Conservation (phyloP, 352 stramenopile species). For the Lagenidium sp. region DNA sequence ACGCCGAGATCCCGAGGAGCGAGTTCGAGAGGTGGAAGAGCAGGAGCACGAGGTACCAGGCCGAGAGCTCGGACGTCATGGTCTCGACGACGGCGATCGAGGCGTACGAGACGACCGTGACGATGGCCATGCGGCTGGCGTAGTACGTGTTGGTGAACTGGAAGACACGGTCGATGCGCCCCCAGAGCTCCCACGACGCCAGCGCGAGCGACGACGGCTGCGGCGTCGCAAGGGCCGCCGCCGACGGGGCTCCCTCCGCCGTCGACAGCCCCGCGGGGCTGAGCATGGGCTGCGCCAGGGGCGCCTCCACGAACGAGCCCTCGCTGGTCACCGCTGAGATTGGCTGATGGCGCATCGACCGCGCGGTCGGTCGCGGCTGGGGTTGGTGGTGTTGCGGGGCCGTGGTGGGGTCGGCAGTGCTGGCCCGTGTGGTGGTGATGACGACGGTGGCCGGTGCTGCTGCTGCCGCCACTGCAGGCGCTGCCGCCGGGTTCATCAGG, state of each 20-base stretch:
- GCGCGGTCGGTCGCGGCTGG: too few relatives aligned
- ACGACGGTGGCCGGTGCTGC: too few relatives aligned
- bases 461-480: too few relatives aligned
- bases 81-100: slow-evolving; percentile 7
- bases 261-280: neutral
- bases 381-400: too few relatives aligned
- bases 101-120: slow-evolving; percentile 35
- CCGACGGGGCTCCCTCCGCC: slow-evolving; percentile 1
- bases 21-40: slow-evolving; percentile 44
- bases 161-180: slow-evolving; percentile 29
- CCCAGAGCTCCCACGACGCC: slow-evolving; percentile 8
- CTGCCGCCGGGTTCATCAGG: too few relatives aligned
- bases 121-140: slow-evolving; percentile 37
- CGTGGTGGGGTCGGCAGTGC: too few relatives aligned
- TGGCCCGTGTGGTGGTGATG: too few relatives aligned
- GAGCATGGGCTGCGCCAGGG: neutral
- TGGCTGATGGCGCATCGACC: too few relatives aligned
- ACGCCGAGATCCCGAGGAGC: slow-evolving; percentile 37
- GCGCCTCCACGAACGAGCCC: too few relatives aligned
- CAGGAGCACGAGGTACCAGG: slow-evolving; percentile 37
- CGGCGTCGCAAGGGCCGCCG: neutral
- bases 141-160: slow-evolving; percentile 72
- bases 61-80: slow-evolving; percentile 16
- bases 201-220: neutral
- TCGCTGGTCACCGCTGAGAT: too few relatives aligned